Evolutionary conservation across 2,329 filamentous ascomycete genomes (phyloP).

Genomic region (Cladosporium sp.): DNA sequence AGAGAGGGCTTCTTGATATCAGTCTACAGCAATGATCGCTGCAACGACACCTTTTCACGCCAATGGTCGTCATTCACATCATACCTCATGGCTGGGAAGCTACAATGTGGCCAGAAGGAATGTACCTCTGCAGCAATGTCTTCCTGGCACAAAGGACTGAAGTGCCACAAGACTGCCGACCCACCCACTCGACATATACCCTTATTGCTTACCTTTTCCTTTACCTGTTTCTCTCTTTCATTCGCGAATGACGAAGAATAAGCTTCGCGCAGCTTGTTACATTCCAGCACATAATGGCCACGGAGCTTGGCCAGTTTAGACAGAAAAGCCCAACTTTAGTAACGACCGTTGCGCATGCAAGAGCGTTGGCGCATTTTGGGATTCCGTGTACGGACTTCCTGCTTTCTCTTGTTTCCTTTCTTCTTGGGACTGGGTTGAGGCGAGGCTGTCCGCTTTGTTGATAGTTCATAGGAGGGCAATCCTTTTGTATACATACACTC

Average conservation of each 20-base stretch:
- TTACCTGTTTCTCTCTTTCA: background rate
- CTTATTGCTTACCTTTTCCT: slow-evolving; percentile 1
- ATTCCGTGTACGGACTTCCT: background rate
- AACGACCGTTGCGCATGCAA: background rate
- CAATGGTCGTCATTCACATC: background rate
- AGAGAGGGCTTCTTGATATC: background rate
- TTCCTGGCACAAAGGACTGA: background rate
- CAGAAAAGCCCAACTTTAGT: background rate
- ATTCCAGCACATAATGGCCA: background rate
- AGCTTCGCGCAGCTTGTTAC: background rate
- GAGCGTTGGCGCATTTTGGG: background rate
- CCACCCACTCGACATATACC: slow-evolving; percentile 11
- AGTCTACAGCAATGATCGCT: background rate
- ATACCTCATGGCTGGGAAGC: background rate
- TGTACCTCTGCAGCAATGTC: background rate
- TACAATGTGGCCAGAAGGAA: background rate
- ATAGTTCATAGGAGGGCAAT: background rate
- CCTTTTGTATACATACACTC: background rate
- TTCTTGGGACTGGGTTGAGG: background rate
- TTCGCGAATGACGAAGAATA: background rate
- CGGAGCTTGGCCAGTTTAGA: background rate
- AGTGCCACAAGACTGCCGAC: background rate
- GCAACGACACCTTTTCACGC: background rate
- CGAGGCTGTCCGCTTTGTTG: background rate
- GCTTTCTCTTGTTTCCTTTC: background rate